These are phyloP conservation scores for Penicillium salamii DNA, from an alignment of 495 filamentous ascomycete genomes.

Conservation along the genomic window DNA sequence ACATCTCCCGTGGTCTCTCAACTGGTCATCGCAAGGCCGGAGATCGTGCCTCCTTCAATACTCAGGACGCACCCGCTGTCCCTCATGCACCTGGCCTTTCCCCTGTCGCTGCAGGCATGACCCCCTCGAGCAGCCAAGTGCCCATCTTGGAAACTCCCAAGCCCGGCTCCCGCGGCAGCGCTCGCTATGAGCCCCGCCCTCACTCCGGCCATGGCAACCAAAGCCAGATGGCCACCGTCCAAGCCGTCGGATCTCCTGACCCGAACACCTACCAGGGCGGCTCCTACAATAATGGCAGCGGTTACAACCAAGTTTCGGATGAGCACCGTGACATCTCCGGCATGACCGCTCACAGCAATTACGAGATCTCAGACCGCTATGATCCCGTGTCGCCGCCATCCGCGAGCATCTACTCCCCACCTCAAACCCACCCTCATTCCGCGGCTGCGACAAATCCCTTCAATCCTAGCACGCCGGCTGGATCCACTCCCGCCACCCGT, in stretches of 20 bases:
- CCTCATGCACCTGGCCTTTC: conserved; percentile 16
- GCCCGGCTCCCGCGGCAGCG: conserved; percentile 23
- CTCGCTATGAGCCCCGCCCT: conserved; percentile 21
- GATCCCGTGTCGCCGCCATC: conserved; percentile 23
- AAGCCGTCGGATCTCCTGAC: conserved; percentile 15
- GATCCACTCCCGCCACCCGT: background rate
- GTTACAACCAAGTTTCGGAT: conserved; percentile 14
- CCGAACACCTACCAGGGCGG: conserved; percentile 13
- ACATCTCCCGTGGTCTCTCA: conserved; percentile 36
- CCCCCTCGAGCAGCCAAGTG: conserved; percentile 21
- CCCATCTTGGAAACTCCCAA: conserved; percentile 23
- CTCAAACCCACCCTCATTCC: conserved; percentile 4
- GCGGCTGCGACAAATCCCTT: background rate
- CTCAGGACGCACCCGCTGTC: conserved; percentile 1
- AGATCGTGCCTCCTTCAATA: conserved; percentile 14
- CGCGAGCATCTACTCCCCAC: conserved; percentile 16
- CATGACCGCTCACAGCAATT: conserved; percentile 10
- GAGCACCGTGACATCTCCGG: conserved; percentile 8
- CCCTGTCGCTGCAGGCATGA: conserved; percentile 21
- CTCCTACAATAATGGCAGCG: conserved; percentile 11
- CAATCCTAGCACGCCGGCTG: background rate
- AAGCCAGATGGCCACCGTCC: conserved; percentile 1
- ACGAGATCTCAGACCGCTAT: conserved; percentile 17
- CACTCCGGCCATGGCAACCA: background rate
- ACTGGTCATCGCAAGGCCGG: conserved; percentile 42